Conservation (phyloP, 2,329 filamentous ascomycete species). For the Tolypocladium capitatum region DNA sequence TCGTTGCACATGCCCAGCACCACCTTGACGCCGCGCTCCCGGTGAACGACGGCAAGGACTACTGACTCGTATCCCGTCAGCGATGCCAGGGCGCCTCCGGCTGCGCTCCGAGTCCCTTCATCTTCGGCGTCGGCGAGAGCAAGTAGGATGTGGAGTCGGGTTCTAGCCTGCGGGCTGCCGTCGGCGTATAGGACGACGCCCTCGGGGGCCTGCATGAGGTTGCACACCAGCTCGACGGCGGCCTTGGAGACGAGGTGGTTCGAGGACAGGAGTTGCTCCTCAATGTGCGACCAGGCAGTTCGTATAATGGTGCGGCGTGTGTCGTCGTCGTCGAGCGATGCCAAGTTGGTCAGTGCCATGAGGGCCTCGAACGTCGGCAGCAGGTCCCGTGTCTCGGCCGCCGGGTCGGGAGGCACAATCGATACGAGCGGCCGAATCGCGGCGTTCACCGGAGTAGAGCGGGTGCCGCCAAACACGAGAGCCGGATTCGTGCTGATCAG, state of each 20-base stretch:
- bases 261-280: conserved; percentile 68
- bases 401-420: conserved; percentile 55
- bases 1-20: conserved; percentile 71
- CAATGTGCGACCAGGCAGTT: conserved; percentile 59
- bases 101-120: conserved; percentile 62
- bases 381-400: conserved; percentile 56
- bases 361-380: conserved; percentile 83
- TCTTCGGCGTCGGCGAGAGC: conserved; percentile 84
- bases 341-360: conserved; percentile 87
- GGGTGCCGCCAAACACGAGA: conserved; percentile 68
- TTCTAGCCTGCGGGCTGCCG: conserved; percentile 50
- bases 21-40: conserved; percentile 60
- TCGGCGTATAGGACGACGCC: conserved; percentile 59
- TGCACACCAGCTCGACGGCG: conserved; percentile 80
- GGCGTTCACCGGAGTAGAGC: conserved; percentile 59
- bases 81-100: conserved; percentile 78
- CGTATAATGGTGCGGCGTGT: conserved; percentile 58
- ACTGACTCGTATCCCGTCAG: conserved; percentile 67
- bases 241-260: conserved; percentile 71
- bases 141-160: conserved; percentile 70
- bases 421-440: conserved; percentile 72
- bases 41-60: conserved; percentile 55
- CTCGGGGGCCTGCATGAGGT: conserved; percentile 59
- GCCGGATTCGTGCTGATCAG: conserved; percentile 76
- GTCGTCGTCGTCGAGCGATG: conserved; percentile 59